These are phyloP conservation scores for Blastocystis sp. DNA, from an alignment of 352 stramenopile species.

Conservation along the genomic window DNA sequence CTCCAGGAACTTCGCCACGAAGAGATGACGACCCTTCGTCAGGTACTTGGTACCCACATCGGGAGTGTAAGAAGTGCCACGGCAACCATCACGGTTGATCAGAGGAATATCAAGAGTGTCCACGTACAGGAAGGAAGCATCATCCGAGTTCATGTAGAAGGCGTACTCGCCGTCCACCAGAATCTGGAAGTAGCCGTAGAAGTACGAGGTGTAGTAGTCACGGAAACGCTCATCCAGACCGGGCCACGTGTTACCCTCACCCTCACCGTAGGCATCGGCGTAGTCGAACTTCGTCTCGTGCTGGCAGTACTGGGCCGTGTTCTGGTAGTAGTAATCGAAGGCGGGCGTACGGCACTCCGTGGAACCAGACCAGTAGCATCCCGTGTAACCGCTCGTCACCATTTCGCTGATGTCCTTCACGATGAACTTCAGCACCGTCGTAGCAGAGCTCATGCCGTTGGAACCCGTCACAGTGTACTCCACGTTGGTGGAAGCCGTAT, in stretches of 20 bases:
- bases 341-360: slow-evolving; percentile 57
- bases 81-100: slow-evolving; percentile 68
- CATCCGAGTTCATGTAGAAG: slow-evolving; percentile 63
- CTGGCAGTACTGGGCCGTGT: slow-evolving; percentile 63
- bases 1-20: slow-evolving; percentile 65
- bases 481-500: slow-evolving; percentile 21
- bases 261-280: slow-evolving; percentile 47
- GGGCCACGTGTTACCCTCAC: slow-evolving; percentile 64
- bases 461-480: slow-evolving; percentile 45
- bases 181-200: slow-evolving; percentile 53
- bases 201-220: slow-evolving; percentile 65
- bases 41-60: slow-evolving; percentile 17
- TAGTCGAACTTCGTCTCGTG: slow-evolving; percentile 50
- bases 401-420: slow-evolving; percentile 39
- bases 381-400: slow-evolving; percentile 47
- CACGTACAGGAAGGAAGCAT: slow-evolving; percentile 62
- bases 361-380: slow-evolving; percentile 61
- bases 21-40: slow-evolving; percentile 42
- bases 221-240: slow-evolving; percentile 69
- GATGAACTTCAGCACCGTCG: slow-evolving; percentile 45
- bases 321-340: slow-evolving; percentile 61
- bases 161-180: slow-evolving; percentile 41
- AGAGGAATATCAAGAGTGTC: slow-evolving; percentile 22
- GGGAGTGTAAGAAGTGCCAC: slow-evolving; percentile 6
- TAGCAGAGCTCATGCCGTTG: slow-evolving; percentile 30